phyloP scores from a whole-genome alignment of 257 asterid genomes.

The Nicotiana obtusifolia region DNA sequence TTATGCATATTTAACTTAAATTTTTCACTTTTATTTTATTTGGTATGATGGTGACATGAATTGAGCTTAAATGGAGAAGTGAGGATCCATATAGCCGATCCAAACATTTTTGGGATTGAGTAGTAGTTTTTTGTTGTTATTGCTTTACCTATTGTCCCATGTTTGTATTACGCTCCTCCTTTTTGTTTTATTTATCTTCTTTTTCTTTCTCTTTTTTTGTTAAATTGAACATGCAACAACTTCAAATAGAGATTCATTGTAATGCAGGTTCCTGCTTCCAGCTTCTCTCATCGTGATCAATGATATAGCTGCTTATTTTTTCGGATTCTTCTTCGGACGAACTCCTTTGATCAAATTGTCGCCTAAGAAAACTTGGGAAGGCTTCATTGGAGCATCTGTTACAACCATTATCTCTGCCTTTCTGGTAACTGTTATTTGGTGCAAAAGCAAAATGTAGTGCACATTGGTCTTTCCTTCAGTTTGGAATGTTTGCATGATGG shows the following conservation, averaged over 20 bases:
- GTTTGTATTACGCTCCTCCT: background rate
- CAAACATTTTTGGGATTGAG: too few relatives aligned
- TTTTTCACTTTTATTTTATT: too few relatives aligned
- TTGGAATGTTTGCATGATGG: background rate
- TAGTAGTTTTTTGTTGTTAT: too few relatives aligned
- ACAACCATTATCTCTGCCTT: conserved; percentile 75
- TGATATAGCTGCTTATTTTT: conserved; percentile 81
- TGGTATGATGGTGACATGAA: too few relatives aligned
- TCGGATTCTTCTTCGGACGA: conserved; percentile 84
- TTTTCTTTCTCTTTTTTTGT: background rate
- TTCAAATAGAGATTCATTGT: conserved; percentile 19
- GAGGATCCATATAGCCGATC: too few relatives aligned
- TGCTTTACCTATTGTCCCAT: background rate
- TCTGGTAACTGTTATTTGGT: conserved; percentile 33
- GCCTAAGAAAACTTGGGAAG: conserved; percentile 95
- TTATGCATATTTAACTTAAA: too few relatives aligned
- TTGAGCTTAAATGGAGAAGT: too few relatives aligned
- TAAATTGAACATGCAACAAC: background rate
- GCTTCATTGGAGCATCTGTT: conserved; percentile 90
- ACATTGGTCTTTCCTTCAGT: background rate
- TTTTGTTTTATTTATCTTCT: background rate
- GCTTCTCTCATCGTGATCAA: conserved; percentile 83
- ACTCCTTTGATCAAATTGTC: conserved; percentile 84
- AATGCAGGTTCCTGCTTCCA: conserved; percentile 95
- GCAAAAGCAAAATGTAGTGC: background rate